Evolutionary conservation across 352 stramenopile species (phyloP), one percentile per base, ranked within the genome.

Genomic region (Phytophthora pisi): DNA sequence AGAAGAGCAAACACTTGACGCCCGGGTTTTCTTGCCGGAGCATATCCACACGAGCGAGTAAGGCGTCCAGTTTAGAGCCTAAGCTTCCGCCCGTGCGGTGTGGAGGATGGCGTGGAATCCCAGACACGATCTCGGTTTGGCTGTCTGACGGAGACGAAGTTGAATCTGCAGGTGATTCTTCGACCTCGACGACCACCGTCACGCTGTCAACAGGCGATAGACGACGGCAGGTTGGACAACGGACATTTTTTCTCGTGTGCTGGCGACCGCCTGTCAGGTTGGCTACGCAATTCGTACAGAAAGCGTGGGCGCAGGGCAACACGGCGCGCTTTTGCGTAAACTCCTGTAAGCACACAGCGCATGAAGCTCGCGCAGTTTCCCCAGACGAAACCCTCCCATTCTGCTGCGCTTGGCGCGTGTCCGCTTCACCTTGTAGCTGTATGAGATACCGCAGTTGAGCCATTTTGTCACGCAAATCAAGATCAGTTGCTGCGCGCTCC

Each of bases 1-100:
- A 96, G 53, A 98, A 98, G 4, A 98, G 70, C 28, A 98, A 54
- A 34, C 81, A 86, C 70, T 98, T 98, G 24, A 97, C 84, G 18
- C 81, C 74, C 4, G 81, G 53, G 26, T 91, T 78, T 38, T 72
- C 58, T 2, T 76, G 69, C 30, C 80, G 75, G 3, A 95, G 72
- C 1, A 68, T 49, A 16, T 76, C 64, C 15, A 94, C 72, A 49
- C 84, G 78, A 1, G 64, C 61, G 18, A 90, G 61, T 11, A 94
- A 78, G 1, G 81, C 76, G 40, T 94, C 84, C 28, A 94, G 74
- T 57, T 95, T 95, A 4, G 81, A 91, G 0, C 88, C 84, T 58
- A 84, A 84, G 24, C 83, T 84, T 5, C 60, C 64, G n/a, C 72
- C 64, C 20, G 20, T 36, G 10, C 42, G 24, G 34, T 47, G 42